Conservation (phyloP, 306 rosid genomes). For the Citrullus mucosospermus region DNA sequence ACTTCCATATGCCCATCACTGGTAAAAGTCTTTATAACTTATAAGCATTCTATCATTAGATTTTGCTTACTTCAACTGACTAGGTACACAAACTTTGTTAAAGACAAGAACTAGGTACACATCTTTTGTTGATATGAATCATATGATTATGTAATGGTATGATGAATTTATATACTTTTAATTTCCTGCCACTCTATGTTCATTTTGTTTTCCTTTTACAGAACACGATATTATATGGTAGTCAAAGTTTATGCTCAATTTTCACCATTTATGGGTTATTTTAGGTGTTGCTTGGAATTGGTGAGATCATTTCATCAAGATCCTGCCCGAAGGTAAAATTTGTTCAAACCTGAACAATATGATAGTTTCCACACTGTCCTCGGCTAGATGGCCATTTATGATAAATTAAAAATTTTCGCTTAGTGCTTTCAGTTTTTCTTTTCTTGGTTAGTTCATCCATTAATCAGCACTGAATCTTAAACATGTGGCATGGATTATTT, state of each 20-base stretch:
- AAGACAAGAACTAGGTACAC: no score
- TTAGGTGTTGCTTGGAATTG: slow-evolving; percentile 79
- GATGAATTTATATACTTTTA: background rate
- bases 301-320: slow-evolving; percentile 79
- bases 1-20: slow-evolving; percentile 87
- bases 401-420: background rate
- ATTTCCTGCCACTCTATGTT: background rate
- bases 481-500: background rate
- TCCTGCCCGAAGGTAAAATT: slow-evolving; percentile 71
- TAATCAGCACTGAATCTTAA: background rate
- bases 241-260: background rate
- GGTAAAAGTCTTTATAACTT: slow-evolving; percentile 36
- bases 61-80: background rate
- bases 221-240: background rate
- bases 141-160: background rate
- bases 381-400: background rate
- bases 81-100: background rate
- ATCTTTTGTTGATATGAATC: background rate
- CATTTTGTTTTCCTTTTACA: background rate
- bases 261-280: slow-evolving; percentile 1
- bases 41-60: background rate
- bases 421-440: background rate
- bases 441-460: background rate
- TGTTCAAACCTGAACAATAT: background rate
- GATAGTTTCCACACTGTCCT: background rate